Base-by-base conservation (phyloP, 2,329 filamentous ascomycete species). In the Alternaria sp. region DNA sequence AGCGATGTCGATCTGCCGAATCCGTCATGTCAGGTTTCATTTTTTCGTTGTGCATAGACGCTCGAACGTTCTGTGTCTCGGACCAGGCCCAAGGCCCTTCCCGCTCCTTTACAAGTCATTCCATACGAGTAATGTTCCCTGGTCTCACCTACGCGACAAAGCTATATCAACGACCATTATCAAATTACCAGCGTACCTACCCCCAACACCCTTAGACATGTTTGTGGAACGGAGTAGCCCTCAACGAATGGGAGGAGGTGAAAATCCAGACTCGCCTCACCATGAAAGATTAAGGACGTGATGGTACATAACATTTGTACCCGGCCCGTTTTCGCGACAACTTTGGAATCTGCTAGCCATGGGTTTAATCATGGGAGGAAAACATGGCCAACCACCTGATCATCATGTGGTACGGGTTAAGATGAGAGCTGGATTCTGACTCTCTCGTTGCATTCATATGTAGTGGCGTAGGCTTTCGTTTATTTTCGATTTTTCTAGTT, bases 51-150 rank as follows among this genome's bases (percentile, higher is more conserved):
- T 54, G 51, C 51, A 42, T 54, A 36, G 40, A 40, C 37, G 51
- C 45, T 58, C 54, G 34, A 51, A 61, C 58, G 54, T 29, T 28
- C 26, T 21, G 29, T 54, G 58, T 58, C 58, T 61, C 58, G 50
- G 53, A 50, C 50, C 45, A 36, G 49, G 31, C 42, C 33, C 26
- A 21, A 45, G 49, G 26, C 58, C 29, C 39, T 46, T 53, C 50
- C 44, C 44, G 50, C 33, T 45, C 37, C 29, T 44, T 31, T 23
- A 50, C 40, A 23, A 14, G 39, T 49, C 40, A 36, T 39, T 40
- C 33, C 11, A 33, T 8, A 17, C 48, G 55, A 51, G 46, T 51
- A 51, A 54, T 55, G 29, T 31, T 46, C 29, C 56, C 31, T 29
- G 40, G 10, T 24, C n/a, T 26, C 17, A 34, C 36, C 49, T 33